Conservation (phyloP, 345 rosid genomes). For the Mangifera indica region DNA sequence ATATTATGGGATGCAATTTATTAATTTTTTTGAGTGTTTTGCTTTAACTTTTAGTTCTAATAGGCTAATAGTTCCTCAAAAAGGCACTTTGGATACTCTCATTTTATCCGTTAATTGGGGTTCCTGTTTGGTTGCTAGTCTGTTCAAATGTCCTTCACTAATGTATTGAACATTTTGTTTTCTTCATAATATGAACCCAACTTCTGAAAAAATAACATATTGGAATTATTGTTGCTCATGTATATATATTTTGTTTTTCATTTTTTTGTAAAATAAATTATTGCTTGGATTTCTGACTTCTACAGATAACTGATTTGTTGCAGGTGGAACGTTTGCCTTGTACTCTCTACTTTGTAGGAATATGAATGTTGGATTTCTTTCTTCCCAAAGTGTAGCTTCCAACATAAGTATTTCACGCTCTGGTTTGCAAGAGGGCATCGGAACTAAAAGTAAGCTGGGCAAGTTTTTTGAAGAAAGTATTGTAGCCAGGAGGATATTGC, state of each 20-base stretch:
- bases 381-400: slow-evolving; percentile 33
- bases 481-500: slow-evolving; percentile 54
- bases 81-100: no score
- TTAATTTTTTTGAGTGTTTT: background rate
- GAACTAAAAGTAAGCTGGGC: slow-evolving; percentile 43
- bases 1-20: background rate
- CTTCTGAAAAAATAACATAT: background rate
- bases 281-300: slow-evolving; percentile 11
- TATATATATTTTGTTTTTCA: background rate
- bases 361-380: slow-evolving; percentile 50
- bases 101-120: background rate
- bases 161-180: background rate
- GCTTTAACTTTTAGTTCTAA: no score
- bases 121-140: no score
- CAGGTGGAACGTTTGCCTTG: slow-evolving; percentile 90
- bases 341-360: slow-evolving; percentile 83
- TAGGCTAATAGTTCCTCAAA: no score
- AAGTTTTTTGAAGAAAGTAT: slow-evolving; percentile 58
- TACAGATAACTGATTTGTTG: slow-evolving; percentile 21
- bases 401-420: slow-evolving; percentile 17
- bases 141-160: background rate
- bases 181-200: background rate
- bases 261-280: background rate
- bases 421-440: slow-evolving; percentile 25
- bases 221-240: background rate